Evolutionary conservation across 2,329 filamentous ascomycete genomes (phyloP).

Genomic region (Sarocladium oryzae): DNA sequence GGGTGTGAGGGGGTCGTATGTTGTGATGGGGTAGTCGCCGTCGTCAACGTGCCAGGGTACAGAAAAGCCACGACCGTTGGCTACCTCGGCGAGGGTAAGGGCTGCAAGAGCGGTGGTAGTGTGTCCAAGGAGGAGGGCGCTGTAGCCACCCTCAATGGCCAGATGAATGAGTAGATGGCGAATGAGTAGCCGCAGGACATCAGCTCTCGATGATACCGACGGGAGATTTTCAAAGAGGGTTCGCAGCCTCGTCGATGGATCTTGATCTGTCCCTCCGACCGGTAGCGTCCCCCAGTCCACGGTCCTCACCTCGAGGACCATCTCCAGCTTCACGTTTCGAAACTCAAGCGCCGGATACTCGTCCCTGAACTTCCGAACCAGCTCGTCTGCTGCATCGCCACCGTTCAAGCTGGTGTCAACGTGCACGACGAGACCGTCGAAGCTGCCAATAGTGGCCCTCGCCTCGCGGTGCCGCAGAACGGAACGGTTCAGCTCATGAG

Average conservation of each 20-base stretch:
- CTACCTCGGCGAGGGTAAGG: constrained; percentile 77
- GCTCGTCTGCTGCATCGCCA: constrained; percentile 28
- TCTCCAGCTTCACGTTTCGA: constrained; percentile 55
- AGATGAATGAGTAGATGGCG: constrained; percentile 64
- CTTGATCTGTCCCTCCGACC: constrained; percentile 12
- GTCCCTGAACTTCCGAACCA: constrained; percentile 47
- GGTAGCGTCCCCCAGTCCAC: constrained; percentile 49
- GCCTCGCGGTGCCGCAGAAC: constrained; percentile 50
- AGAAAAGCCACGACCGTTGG: constrained; percentile 81
- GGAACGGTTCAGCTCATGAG: constrained; percentile 62
- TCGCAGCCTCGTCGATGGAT: constrained; percentile 39
- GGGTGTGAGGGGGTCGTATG: constrained; percentile 20
- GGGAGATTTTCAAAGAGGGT: constrained; percentile 54
- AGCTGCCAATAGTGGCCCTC: constrained; percentile 54
- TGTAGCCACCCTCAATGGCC: constrained; percentile 54
- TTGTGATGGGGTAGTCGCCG: constrained; percentile 42
- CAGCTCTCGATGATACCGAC: constrained; percentile 68
- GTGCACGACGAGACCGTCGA: constrained; percentile 58
- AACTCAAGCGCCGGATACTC: constrained; percentile 63
- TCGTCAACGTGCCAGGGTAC: constrained; percentile 79
- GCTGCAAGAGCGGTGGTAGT: constrained; percentile 85
- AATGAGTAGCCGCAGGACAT: constrained; percentile 65
- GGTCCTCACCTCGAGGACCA: constrained; percentile 45
- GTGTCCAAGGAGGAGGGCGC: constrained; percentile 73
- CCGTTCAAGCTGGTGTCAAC: constrained; percentile 36